Evolutionary conservation across 2,329 filamentous ascomycete genomes (phyloP).

Genomic region (Colletotrichum tropicale): DNA sequence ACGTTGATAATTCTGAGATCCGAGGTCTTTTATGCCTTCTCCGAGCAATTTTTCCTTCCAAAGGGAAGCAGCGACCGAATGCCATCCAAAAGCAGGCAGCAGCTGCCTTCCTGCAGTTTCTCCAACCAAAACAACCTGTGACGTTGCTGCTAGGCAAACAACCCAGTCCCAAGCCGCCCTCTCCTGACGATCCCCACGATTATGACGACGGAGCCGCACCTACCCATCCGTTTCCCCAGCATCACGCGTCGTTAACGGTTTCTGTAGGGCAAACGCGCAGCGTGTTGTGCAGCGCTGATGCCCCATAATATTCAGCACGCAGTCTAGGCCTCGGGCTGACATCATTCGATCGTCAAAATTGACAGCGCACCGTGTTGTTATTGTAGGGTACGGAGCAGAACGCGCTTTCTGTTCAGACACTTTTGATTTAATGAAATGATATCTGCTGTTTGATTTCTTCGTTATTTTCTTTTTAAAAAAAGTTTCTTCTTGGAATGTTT

Average conservation of each 20-base stretch:
- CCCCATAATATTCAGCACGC: background rate
- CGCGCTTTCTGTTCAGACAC: no score
- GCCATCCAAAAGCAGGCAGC: background rate
- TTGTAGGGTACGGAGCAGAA: no score
- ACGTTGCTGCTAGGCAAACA: background rate
- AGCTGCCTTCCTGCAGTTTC: background rate
- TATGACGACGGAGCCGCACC: background rate
- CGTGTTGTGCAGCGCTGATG: background rate
- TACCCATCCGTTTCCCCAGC: background rate
- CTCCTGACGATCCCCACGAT: background rate
- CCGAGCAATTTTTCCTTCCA: accelerated
- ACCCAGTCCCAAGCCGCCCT: background rate
- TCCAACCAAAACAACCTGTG: background rate
- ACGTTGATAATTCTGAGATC: background rate
- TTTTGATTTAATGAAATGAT: no score
- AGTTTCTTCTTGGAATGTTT: no score
- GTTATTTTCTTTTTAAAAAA: no score
- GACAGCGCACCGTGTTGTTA: background rate
- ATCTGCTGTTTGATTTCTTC: no score
- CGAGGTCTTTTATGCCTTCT: background rate
- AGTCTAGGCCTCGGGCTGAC: background rate
- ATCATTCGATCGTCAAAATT: background rate
- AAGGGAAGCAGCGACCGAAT: background rate
- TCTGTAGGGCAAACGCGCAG: no score
- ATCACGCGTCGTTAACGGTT: background rate